These are phyloP conservation scores for Bombardia bombarda DNA, from an alignment of 495 filamentous ascomycete genomes.

Conservation along the genomic window DNA sequence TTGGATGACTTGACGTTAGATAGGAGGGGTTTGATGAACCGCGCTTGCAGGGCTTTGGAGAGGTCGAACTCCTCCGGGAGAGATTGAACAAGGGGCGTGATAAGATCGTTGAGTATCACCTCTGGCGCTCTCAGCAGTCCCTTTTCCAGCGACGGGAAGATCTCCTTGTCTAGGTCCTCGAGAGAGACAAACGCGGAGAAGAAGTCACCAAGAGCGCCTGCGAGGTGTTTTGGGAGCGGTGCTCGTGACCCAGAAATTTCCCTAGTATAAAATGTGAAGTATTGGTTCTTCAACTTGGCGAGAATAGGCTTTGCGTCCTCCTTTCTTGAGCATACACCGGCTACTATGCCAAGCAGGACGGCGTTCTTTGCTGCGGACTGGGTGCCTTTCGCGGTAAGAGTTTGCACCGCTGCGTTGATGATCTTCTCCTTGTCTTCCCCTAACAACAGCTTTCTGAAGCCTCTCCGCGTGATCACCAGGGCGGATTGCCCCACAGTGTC, in stretches of 20 bases:
- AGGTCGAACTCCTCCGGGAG: slow-evolving; percentile 67
- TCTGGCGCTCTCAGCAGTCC: slow-evolving; percentile 83
- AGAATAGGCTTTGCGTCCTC: slow-evolving; percentile 49
- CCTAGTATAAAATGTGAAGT: slow-evolving; percentile 72
- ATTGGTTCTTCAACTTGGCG: slow-evolving; percentile 55
- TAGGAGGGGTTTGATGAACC: slow-evolving; percentile 75
- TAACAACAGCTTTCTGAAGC: slow-evolving; percentile 60
- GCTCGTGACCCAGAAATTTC: slow-evolving; percentile 78
- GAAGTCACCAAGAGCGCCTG: slow-evolving; percentile 70
- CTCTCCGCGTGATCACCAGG: slow-evolving; percentile 63
- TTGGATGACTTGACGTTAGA: slow-evolving; percentile 88
- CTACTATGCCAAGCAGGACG: slow-evolving; percentile 72
- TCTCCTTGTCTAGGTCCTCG: slow-evolving; percentile 65
- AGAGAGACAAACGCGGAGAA: slow-evolving; percentile 65
- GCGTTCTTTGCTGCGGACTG: slow-evolving; percentile 59
- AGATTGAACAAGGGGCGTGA: slow-evolving; percentile 59
- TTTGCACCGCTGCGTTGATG: slow-evolving; percentile 54
- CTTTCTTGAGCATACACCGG: slow-evolving; percentile 73
- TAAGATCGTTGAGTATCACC: slow-evolving; percentile 69
- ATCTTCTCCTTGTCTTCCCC: slow-evolving; percentile 48
- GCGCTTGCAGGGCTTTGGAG: slow-evolving; percentile 57
- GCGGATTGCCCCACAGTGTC: slow-evolving; percentile 55
- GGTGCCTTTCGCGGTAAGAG: slow-evolving; percentile 57
- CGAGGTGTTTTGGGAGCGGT: slow-evolving; percentile 61
- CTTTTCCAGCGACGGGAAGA: slow-evolving; percentile 80